These are phyloP conservation scores for Boletus fagicola DNA, from an alignment of 768 basidiomycete genomes.

Conservation along the genomic window DNA sequence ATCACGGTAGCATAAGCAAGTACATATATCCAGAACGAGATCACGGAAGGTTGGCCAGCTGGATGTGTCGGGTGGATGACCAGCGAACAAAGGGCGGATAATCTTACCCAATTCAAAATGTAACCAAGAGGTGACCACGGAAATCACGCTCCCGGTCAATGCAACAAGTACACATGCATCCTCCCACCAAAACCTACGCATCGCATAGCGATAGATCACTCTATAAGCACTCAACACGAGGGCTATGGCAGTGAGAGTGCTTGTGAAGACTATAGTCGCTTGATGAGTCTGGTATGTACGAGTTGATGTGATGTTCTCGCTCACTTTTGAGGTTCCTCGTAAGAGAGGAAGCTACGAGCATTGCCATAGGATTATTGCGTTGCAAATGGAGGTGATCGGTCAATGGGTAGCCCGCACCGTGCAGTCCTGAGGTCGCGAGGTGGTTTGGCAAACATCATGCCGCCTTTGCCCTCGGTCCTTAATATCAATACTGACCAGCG, in stretches of 20 bases:
- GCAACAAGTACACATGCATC: constrained; percentile 14
- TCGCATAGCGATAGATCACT: constrained; percentile 1
- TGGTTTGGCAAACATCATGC: background rate
- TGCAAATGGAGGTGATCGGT: background rate
- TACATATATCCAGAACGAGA: constrained; percentile 10
- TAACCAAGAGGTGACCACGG: background rate
- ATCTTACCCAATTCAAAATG: constrained; percentile 3
- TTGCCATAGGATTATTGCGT: background rate
- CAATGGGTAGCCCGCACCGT: background rate
- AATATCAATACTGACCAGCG: background rate
- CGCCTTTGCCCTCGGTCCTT: background rate
- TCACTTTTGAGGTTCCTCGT: constrained; percentile 14
- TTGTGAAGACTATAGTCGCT: constrained; percentile 7
- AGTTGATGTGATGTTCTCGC: background rate
- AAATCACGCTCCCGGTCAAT: constrained; percentile 2
- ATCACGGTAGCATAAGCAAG: constrained; percentile 11
- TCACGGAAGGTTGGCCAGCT: constrained; percentile 6
- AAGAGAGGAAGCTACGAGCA: constrained; percentile 1
- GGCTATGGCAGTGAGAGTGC: constrained; percentile 3
- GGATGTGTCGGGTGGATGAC: background rate
- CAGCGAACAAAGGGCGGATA: background rate
- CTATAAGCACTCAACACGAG: constrained; percentile 3
- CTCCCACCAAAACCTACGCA: constrained; percentile 19
- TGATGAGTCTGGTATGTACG: background rate
- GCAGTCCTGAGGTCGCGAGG: background rate